phyloP scores from a whole-genome alignment of 1,284 basidiomycete genomes.

The Rhodofomes roseus region DNA sequence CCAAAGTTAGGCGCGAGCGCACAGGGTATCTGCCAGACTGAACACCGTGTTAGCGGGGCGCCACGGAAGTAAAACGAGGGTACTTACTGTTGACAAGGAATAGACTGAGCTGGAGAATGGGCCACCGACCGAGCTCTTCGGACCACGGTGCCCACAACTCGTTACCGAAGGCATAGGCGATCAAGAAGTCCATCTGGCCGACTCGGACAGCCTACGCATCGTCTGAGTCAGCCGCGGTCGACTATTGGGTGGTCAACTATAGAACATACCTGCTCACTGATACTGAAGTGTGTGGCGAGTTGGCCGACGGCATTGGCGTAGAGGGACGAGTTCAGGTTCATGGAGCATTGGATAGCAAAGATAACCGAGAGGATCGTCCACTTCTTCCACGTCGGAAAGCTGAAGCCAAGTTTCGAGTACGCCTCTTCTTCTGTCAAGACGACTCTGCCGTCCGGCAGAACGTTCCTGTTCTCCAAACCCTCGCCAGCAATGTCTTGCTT shows the following conservation, averaged over 20 bases:
- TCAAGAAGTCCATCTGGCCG: neutral
- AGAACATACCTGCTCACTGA: neutral
- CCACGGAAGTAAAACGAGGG: neutral
- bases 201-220: neutral
- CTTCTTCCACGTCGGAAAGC: neutral
- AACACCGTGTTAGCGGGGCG: neutral
- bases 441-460: neutral
- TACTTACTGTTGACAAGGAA: neutral
- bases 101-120: neutral
- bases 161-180: neutral
- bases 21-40: constrained; percentile 1
- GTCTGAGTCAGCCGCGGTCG: no score
- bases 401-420: neutral
- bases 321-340: neutral
- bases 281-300: neutral
- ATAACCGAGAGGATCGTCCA: neutral
- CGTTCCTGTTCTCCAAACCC: neutral
- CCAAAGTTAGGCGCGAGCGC: constrained; percentile 1
- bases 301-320: neutral
- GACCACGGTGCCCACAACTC: constrained; percentile 1
- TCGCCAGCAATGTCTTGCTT: neutral
- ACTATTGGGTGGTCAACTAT: neutral
- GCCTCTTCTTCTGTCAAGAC: neutral
- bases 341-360: neutral
- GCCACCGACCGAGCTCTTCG: constrained; percentile 1